Percentiles rank a stretch among this genome's conserved stretches.
Evolutionary conservation across 2,329 filamentous ascomycete species (phyloP).

Genomic region (Rhynchosporium agropyri): DNA sequence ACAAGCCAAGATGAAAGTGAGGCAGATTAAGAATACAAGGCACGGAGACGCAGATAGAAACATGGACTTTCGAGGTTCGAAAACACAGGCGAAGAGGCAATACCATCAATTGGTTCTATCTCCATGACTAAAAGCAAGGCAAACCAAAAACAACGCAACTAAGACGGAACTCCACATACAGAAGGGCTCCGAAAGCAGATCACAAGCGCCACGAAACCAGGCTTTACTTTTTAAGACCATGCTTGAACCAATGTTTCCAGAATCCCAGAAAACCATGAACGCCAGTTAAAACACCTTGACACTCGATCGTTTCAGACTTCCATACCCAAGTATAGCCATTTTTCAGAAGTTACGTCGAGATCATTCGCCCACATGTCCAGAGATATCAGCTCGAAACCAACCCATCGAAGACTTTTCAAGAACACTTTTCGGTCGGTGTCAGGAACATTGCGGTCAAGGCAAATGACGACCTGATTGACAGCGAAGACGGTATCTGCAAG

Average conservation of each 20-base stretch:
- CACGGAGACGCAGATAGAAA: too few relatives aligned
- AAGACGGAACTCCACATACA: constrained; percentile 12
- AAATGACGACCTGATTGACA: constrained; percentile 78
- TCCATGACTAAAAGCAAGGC: too few relatives aligned
- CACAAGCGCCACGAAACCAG: constrained; percentile 12
- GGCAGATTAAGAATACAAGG: too few relatives aligned
- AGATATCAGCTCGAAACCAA: constrained; percentile 83
- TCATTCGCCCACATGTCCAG: constrained; percentile 73
- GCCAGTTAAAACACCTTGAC: constrained; percentile 15
- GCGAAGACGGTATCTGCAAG: constrained; percentile 76
- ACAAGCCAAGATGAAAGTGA: too few relatives aligned
- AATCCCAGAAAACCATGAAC: neutral
- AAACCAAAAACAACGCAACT: constrained; percentile 10
- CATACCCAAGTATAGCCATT: constrained; percentile 88
- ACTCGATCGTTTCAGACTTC: constrained; percentile 62
- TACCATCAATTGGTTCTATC: neutral
- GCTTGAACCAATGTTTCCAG: constrained; percentile 3
- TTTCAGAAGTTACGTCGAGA: constrained; percentile 68
- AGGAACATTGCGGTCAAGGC: constrained; percentile 72
- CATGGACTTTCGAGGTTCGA: neutral
- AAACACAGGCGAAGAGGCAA: neutral
- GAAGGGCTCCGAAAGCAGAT: constrained; percentile 15
- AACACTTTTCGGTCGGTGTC: constrained; percentile 65
- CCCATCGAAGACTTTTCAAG: constrained; percentile 87
- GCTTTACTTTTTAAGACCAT: constrained; percentile 12